Evolutionary conservation across 2,329 filamentous ascomycete species (phyloP).

Genomic region (Colletotrichum sp.): DNA sequence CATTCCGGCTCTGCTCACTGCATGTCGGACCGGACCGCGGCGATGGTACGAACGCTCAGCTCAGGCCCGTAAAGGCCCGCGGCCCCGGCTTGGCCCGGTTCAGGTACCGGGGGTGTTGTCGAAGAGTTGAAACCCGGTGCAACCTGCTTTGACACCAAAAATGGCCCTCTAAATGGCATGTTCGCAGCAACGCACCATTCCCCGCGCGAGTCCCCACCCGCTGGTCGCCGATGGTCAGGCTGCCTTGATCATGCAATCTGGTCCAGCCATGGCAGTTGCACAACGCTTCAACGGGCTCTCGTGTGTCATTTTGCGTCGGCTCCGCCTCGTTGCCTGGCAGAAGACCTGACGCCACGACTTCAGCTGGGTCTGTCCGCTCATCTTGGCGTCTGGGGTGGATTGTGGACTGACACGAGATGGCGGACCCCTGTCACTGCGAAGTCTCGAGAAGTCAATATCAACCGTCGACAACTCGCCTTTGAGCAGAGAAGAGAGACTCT

Average conservation of each 20-base stretch:
- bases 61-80: not conserved
- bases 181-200: not conserved
- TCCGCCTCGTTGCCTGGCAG: not conserved
- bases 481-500: not conserved
- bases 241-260: not conserved
- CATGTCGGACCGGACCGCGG: constrained; percentile 1
- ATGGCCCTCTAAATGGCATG: not conserved
- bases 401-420: not conserved
- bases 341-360: not conserved
- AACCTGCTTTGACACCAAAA: not conserved
- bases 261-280: not conserved
- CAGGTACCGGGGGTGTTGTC: not conserved
- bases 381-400: constrained; percentile 3
- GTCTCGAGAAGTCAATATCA: not conserved
- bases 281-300: not conserved
- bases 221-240: not conserved
- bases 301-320: not conserved
- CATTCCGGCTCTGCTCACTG: not conserved
- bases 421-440: not conserved
- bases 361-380: not conserved
- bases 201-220: not conserved
- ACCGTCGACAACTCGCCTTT: not conserved
- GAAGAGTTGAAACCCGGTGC: not conserved
- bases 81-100: not conserved
- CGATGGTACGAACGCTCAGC: not conserved